Evolutionary conservation across 495 filamentous ascomycete genomes (phyloP).

Genomic region (Beverwykella pulmonaria): DNA sequence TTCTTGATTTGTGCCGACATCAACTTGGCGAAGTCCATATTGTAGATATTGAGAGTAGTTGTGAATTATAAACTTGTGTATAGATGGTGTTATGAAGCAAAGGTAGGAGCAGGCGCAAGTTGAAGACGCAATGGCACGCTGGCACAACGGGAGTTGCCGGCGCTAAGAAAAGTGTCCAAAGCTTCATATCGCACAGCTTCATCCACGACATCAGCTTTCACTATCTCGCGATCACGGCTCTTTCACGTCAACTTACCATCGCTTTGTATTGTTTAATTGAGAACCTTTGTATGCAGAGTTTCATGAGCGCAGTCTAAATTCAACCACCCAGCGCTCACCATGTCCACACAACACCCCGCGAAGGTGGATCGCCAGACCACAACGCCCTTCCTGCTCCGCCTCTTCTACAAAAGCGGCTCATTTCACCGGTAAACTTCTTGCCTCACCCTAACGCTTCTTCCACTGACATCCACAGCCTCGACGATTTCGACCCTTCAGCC

Average conservation of each 20-base stretch:
- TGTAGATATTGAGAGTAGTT: background rate
- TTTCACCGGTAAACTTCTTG: conserved; percentile 70
- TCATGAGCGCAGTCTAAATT: background rate
- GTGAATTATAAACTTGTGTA: no score
- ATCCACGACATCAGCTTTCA: background rate
- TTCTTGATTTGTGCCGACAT: conserved; percentile 90
- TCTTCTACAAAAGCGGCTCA: conserved; percentile 76
- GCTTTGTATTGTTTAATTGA: no score
- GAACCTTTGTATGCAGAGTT: no score
- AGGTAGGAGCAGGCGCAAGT: background rate
- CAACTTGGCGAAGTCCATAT: conserved; percentile 94
- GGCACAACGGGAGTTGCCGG: background rate
- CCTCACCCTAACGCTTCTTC: conserved; percentile 43
- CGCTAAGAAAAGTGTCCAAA: background rate
- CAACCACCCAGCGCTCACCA: background rate
- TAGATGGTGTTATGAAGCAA: background rate
- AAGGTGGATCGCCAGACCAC: conserved; percentile 72
- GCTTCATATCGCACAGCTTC: background rate
- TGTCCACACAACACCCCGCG: conserved; percentile 25
- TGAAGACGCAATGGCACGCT: background rate
- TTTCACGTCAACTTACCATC: background rate
- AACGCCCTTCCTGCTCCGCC: conserved; percentile 84
- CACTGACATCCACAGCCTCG: conserved; percentile 53
- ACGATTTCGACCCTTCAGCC: conserved; percentile 62
- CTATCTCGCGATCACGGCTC: background rate